phyloP scores from a whole-genome alignment of 176 grass and related monocot species.

The Bolboschoenus planiculmis region DNA sequence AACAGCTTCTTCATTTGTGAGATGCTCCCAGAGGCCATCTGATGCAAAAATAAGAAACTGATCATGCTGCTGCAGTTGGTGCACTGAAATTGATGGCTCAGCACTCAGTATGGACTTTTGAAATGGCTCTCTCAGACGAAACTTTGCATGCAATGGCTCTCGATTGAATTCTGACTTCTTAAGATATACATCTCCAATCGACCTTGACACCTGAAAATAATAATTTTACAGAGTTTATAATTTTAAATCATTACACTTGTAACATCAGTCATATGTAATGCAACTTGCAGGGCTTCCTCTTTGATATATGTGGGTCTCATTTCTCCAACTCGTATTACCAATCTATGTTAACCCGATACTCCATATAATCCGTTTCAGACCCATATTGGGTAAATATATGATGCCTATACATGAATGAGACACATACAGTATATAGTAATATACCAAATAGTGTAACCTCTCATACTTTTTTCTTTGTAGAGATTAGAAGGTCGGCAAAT shows the following conservation, averaged over 20 bases:
- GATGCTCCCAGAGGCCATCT: slow-evolving; percentile 94
- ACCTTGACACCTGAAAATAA: slow-evolving; percentile 66
- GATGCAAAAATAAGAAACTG: slow-evolving; percentile 92
- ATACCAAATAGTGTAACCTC: not conserved
- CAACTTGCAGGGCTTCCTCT: not conserved
- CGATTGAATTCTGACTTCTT: slow-evolving; percentile 81
- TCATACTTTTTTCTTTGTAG: not conserved
- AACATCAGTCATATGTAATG: not conserved
- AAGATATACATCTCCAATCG: slow-evolving; percentile 91
- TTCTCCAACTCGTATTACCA: not conserved
- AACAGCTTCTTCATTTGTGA: slow-evolving; percentile 86
- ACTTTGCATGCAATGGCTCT: slow-evolving; percentile 62
- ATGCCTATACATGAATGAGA: not conserved
- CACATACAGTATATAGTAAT: not conserved
- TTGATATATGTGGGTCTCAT: not conserved
- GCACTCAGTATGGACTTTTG: slow-evolving; percentile 63
- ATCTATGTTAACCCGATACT: too few species aligned
- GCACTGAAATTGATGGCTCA: slow-evolving; percentile 66
- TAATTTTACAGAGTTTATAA: not conserved
- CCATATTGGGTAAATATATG: not conserved
- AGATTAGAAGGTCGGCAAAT: not conserved
- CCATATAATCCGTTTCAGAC: not conserved
- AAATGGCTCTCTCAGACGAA: slow-evolving; percentile 55
- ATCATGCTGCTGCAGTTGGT: slow-evolving; percentile 55
- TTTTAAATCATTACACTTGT: not conserved